These are phyloP conservation scores for Xylaria digitata DNA, from an alignment of 2,329 filamentous ascomycete species.

Conservation along the genomic window DNA sequence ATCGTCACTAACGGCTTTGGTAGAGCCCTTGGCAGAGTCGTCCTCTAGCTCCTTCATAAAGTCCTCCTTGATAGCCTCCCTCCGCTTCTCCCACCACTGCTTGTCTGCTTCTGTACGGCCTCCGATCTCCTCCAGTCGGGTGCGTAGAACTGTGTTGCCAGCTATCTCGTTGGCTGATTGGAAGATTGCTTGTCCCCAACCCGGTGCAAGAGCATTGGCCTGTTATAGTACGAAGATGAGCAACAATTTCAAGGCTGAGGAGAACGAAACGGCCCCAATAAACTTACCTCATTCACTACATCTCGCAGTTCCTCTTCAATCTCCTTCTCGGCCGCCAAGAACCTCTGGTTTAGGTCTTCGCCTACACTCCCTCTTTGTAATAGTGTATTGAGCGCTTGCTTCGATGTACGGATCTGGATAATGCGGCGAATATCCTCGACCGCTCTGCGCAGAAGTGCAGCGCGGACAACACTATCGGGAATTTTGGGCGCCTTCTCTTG, in stretches of 20 bases:
- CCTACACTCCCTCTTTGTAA: constrained; percentile 92
- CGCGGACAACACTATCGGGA: constrained; percentile 86
- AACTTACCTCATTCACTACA: constrained; percentile 85
- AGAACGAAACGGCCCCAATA: background rate
- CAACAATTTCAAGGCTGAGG: background rate
- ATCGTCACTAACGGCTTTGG: constrained; percentile 68
- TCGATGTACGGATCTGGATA: constrained; percentile 86
- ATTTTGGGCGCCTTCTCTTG: constrained; percentile 75
- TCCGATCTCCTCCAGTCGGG: constrained; percentile 81
- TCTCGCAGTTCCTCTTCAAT: constrained; percentile 96
- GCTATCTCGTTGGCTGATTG: constrained; percentile 97
- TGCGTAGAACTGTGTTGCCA: constrained; percentile 81
- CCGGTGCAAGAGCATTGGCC: constrained; percentile 89
- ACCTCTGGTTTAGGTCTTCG: constrained; percentile 95
- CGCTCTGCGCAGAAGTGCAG: constrained; percentile 87
- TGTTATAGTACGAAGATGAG: constrained; percentile 53
- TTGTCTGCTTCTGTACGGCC: constrained; percentile 78
- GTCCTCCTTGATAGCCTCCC: constrained; percentile 75
- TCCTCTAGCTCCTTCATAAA: constrained; percentile 88
- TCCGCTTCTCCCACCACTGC: constrained; percentile 92
- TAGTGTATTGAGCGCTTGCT: constrained; percentile 85
- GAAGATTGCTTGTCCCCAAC: constrained; percentile 96
- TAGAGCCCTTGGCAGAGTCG: constrained; percentile 54
- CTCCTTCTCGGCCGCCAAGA: constrained; percentile 92
- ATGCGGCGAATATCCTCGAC: constrained; percentile 94